A percentile compares a stretch with the other conserved stretches of the same genome.
phyloP scores from a whole-genome alignment of 176 grass and related monocot species.

The Oryza longistaminata region DNA sequence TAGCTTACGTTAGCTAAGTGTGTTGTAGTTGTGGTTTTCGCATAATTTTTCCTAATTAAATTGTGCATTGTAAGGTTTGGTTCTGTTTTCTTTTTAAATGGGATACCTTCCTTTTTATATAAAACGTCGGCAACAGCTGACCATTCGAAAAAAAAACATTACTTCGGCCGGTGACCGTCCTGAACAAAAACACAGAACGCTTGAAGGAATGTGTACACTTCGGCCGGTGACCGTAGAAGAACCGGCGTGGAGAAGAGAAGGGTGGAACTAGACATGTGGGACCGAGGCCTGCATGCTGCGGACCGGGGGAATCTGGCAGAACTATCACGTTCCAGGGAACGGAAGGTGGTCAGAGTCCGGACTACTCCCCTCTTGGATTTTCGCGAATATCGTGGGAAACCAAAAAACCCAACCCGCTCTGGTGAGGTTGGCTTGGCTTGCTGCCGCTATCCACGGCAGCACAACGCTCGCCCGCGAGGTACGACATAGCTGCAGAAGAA shows the following conservation, averaged over 20 bases:
- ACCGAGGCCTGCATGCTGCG: slow-evolving; percentile 21
- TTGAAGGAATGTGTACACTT: not conserved
- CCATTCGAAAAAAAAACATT: no score
- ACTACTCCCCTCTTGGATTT: slow-evolving; percentile 10
- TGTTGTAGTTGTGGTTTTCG: no score
- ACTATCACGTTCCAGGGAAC: slow-evolving; percentile 65
- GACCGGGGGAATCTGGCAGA: slow-evolving; percentile 68
- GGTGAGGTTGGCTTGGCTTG: not conserved
- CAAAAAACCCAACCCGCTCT: not conserved
- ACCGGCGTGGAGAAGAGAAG: not conserved
- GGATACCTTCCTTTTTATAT: no score
- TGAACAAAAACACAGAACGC: not conserved
- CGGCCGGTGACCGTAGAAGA: slow-evolving; percentile 16
- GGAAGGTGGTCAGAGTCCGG: slow-evolving; percentile 33
- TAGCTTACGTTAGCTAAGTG: no score
- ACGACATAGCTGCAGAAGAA: slow-evolving; percentile 28
- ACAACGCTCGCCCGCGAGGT: not conserved
- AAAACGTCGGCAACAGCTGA: no score
- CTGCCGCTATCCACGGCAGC: not conserved
- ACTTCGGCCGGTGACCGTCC: no score
- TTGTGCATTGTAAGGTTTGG: no score
- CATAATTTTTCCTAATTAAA: no score
- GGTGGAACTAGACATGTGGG: slow-evolving; percentile 26
- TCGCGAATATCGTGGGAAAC: slow-evolving; percentile 45
- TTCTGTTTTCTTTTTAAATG: no score